Evolutionary conservation across 2,329 filamentous ascomycete species (phyloP).

Genomic region (Claviceps sp.): DNA sequence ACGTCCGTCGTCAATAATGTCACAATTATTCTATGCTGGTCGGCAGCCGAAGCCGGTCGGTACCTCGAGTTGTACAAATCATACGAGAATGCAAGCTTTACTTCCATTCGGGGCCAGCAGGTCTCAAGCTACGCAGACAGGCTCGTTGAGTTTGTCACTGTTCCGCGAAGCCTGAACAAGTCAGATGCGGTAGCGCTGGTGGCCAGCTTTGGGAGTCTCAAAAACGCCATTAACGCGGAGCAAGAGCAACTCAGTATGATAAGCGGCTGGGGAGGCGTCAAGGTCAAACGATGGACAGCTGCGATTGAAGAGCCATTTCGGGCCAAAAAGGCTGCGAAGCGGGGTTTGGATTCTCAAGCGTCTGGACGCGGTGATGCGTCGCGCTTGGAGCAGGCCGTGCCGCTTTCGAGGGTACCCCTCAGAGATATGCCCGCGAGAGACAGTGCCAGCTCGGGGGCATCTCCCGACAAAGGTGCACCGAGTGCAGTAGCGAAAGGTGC

Average conservation of each 20-base stretch:
- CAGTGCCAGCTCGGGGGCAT: conserved; percentile 1
- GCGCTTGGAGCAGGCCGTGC: conserved; percentile 24
- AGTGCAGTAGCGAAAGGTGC: conserved; percentile 2
- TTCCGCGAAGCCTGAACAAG: conserved; percentile 83
- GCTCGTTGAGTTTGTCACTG: conserved; percentile 84
- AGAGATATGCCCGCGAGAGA: conserved; percentile 22
- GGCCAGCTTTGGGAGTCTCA: conserved; percentile 80
- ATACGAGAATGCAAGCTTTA: conserved; percentile 71
- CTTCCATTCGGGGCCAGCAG: conserved; percentile 75
- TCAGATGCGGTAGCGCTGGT: conserved; percentile 85
- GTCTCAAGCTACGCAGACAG: conserved; percentile 73
- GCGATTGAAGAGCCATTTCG: conserved; percentile 79
- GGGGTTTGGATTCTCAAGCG: conserved; percentile 14
- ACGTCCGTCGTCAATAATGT: conserved; percentile 86
- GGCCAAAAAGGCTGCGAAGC: conserved; percentile 54
- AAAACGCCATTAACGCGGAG: conserved; percentile 74
- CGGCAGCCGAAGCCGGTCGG: conserved; percentile 78
- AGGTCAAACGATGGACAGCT: conserved; percentile 73
- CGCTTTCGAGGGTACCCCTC: conserved; percentile 26
- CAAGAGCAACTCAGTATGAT: conserved; percentile 74
- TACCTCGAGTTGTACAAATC: conserved; percentile 94
- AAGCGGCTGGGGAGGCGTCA: conserved; percentile 91
- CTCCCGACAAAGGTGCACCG: conserved; percentile 2
- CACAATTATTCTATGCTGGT: conserved; percentile 89
- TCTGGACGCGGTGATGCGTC: conserved; percentile 7